Evolutionary conservation across 148 eudicot genomes (phyloP).

Genomic region (Rhododendron ovatum): DNA sequence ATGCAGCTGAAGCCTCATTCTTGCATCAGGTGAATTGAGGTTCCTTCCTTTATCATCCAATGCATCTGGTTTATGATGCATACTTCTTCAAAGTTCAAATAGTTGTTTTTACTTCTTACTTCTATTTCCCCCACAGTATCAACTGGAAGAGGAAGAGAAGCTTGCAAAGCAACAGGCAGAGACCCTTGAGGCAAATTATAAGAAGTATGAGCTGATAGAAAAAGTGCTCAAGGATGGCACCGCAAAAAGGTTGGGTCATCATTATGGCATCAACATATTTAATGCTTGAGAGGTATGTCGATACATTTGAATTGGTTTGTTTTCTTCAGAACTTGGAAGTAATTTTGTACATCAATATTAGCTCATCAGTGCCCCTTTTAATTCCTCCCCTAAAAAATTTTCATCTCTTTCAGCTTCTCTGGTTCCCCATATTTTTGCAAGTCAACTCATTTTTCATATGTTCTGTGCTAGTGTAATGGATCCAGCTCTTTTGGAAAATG

Average conservation of each 20-base stretch:
- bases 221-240: slow-evolving; percentile 25
- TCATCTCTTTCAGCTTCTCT: not conserved
- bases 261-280: slow-evolving; percentile 20
- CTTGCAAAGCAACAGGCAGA: slow-evolving; percentile 51
- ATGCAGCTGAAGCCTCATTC: slow-evolving; percentile 45
- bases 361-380: not conserved
- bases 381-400: not conserved
- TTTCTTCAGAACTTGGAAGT: not conserved
- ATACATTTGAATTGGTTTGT: not conserved
- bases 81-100: not conserved
- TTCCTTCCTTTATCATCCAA: not conserved
- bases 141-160: slow-evolving; percentile 50
- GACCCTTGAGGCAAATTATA: slow-evolving; percentile 34
- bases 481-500: not conserved
- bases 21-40: slow-evolving; percentile 42
- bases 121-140: slow-evolving; percentile 25
- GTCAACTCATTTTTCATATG: not conserved
- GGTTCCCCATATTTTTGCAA: not conserved
- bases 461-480: not conserved
- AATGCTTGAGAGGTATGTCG: slow-evolving; percentile 15
- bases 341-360: not conserved
- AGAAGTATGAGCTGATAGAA: slow-evolving; percentile 52
- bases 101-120: not conserved
- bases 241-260: slow-evolving; percentile 26
- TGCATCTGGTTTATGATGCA: not conserved